phyloP scores from a whole-genome alignment of 345 rosid genomes.

The Barbarea vulgaris region DNA sequence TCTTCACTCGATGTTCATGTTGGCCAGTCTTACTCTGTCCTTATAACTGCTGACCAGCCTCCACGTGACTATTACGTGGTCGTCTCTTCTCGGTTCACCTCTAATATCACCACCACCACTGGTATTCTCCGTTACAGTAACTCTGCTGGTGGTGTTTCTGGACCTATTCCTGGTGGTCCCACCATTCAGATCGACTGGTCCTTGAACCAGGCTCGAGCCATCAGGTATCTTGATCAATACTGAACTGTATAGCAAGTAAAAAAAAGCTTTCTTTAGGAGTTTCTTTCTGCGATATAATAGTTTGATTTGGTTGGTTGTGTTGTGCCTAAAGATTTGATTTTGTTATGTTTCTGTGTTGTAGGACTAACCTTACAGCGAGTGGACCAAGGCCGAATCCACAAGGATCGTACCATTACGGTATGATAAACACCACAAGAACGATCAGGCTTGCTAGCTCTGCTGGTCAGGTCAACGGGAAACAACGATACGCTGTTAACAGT shows the following conservation, averaged over 20 bases:
- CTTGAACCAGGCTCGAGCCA: constrained; percentile 89
- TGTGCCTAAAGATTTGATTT: background rate
- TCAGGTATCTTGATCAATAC: constrained; percentile 48
- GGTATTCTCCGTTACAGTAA: constrained; percentile 76
- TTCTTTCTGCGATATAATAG: background rate
- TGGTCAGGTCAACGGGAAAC: constrained; percentile 83
- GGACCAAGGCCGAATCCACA: constrained; percentile 99
- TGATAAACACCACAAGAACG: constrained; percentile 73
- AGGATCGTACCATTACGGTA: constrained; percentile 97
- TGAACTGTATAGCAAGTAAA: background rate
- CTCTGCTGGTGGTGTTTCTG: constrained; percentile 75
- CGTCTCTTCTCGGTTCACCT: constrained; percentile 78
- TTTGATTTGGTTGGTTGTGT: background rate
- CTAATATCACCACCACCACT: constrained; percentile 64
- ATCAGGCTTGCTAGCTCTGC: constrained; percentile 75
- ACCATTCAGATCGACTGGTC: constrained; percentile 89
- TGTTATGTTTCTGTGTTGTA: constrained; percentile 33
- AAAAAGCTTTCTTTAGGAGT: background rate
- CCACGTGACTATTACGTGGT: constrained; percentile 76
- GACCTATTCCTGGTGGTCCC: constrained; percentile 90
- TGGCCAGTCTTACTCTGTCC: constrained; percentile 85
- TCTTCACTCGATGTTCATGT: constrained; percentile 91
- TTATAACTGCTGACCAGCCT: constrained; percentile 90
- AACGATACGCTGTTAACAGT: constrained; percentile 85
- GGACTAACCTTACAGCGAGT: constrained; percentile 94